Evolutionary conservation across 2,329 filamentous ascomycete genomes (phyloP).

Genomic region (Colletotrichum sansevieriae): DNA sequence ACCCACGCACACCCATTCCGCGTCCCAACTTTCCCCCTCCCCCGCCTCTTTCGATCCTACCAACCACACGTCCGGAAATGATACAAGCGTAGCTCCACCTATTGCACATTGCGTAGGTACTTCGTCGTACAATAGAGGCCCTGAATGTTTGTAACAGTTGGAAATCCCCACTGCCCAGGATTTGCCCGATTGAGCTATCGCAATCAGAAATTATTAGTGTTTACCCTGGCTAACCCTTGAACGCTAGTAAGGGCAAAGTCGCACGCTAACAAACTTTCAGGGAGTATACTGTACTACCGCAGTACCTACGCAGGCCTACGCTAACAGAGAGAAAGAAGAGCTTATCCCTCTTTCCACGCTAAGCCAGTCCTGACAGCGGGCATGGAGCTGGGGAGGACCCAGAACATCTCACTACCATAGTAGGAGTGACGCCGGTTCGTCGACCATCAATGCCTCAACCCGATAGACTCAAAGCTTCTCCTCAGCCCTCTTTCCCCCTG

Average conservation of each 20-base stretch:
- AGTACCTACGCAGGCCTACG: not conserved
- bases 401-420: too few species aligned
- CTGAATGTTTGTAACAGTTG: too few species aligned
- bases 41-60: not conserved
- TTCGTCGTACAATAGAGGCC: too few species aligned
- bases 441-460: not conserved
- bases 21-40: not conserved
- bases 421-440: constrained; percentile 18
- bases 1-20: not conserved
- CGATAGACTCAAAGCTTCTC: not conserved
- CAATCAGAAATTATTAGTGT: too few species aligned
- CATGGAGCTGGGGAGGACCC: not conserved
- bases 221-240: too few species aligned
- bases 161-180: too few species aligned
- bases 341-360: not conserved
- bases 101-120: not conserved
- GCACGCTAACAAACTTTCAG: too few species aligned
- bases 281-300: too few species aligned
- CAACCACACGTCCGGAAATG: constrained; percentile 4
- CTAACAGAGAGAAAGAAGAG: constrained; percentile 10
- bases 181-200: too few species aligned
- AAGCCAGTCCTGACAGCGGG: not conserved
- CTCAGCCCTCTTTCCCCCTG: too few species aligned
- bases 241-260: too few species aligned
- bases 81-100: not conserved